These are phyloP conservation scores for Lablab purpureus DNA, from an alignment of 306 rosid genomes.

Conservation along the genomic window DNA sequence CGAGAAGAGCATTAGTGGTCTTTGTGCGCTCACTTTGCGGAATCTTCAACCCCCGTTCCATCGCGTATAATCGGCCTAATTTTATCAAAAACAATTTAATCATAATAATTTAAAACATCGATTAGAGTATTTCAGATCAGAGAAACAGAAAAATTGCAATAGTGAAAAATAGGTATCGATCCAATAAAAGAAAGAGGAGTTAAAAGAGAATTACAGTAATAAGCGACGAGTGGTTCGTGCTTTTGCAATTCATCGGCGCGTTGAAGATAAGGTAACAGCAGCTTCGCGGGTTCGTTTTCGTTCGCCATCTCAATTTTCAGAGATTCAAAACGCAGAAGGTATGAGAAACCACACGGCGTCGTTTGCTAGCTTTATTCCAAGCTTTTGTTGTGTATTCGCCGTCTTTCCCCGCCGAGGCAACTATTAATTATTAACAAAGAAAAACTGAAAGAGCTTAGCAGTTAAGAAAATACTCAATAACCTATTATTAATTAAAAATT, in stretches of 20 bases:
- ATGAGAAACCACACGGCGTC: slow-evolving; percentile 30
- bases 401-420: not conserved
- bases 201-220: slow-evolving; percentile 67
- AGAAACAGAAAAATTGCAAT: not conserved
- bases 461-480: not conserved
- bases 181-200: not conserved
- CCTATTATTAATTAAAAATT: not conserved
- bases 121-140: slow-evolving; percentile 9
- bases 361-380: not conserved
- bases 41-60: slow-evolving; percentile 95
- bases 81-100: slow-evolving; percentile 5
- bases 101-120: not conserved
- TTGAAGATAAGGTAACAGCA: slow-evolving; percentile 95
- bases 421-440: not conserved
- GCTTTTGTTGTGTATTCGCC: not conserved
- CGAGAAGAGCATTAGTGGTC: slow-evolving; percentile 85
- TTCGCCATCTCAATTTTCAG: slow-evolving; percentile 61
- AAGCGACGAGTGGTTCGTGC: slow-evolving; percentile 95
- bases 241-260: slow-evolving; percentile 99
- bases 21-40: slow-evolving; percentile 92
- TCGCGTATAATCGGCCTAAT: slow-evolving; percentile 95
- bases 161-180: slow-evolving; percentile 16
- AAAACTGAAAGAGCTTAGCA: not conserved
- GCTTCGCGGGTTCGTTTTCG: slow-evolving; percentile 98
- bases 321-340: not conserved